phyloP scores from a whole-genome alignment of 495 filamentous ascomycete genomes.

The Daldinia bambusicola region DNA sequence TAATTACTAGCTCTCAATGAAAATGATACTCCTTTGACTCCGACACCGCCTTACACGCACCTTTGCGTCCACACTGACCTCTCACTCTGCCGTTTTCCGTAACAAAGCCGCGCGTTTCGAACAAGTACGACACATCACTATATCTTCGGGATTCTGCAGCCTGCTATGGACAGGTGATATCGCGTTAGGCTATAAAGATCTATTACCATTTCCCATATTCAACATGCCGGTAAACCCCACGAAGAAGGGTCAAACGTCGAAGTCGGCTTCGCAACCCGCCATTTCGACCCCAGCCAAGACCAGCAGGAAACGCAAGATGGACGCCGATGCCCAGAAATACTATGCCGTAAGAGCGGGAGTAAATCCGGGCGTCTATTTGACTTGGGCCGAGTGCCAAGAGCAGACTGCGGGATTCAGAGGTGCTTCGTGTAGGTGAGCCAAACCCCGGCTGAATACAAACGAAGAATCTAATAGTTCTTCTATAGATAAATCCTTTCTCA shows the following conservation, averaged over 20 bases:
- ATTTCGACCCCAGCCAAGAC: constrained; percentile 25
- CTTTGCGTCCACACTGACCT: constrained; percentile 32
- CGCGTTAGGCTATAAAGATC: constrained; percentile 1
- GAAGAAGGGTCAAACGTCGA: constrained; percentile 33
- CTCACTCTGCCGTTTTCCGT: constrained; percentile 8
- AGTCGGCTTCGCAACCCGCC: constrained; percentile 23
- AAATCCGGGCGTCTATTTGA: constrained; percentile 86
- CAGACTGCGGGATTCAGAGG: constrained; percentile 89
- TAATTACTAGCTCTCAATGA: constrained; percentile 37
- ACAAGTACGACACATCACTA: constrained; percentile 41
- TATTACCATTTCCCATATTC: constrained; percentile 20
- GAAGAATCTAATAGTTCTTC: constrained; percentile 28
- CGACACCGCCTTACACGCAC: constrained; percentile 35
- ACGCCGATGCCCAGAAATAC: constrained; percentile 69
- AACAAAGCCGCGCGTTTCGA: constrained; percentile 46
- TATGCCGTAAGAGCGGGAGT: constrained; percentile 86
- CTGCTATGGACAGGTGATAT: constrained; percentile 45
- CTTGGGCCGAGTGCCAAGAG: constrained; percentile 80
- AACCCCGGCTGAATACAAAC: constrained; percentile 2
- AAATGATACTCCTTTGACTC: constrained; percentile 49
- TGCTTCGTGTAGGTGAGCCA: constrained; percentile 72
- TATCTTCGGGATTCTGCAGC: constrained; percentile 19
- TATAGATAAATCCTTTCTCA: constrained; percentile 85
- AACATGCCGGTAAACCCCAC: constrained; percentile 40
- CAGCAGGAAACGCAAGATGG: constrained; percentile 56